Evolutionary conservation across 2,329 filamentous ascomycete species (phyloP), one percentile per base, ranked within the genome.

Genomic region (Venturia oleaginea): DNA sequence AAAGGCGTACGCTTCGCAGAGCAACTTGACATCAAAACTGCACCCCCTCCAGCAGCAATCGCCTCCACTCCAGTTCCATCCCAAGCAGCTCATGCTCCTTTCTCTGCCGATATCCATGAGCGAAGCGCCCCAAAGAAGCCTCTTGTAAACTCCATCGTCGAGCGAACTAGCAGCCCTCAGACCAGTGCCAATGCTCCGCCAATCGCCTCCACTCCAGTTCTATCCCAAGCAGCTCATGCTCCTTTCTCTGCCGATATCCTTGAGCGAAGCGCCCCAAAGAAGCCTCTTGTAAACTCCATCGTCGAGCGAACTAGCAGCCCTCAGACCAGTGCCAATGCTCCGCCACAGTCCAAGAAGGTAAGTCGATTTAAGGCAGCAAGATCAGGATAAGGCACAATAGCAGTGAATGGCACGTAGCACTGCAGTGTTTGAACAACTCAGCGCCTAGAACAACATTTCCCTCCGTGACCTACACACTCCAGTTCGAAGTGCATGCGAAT

Each of bases 1-100:
- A 96, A 94, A 77, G 87, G 84, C 19, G 92, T 96, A 32, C 85
- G 88, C n/a, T 96, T 96, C 75, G 87, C 91, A 2, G 78, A 86
- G 40, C 80, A 81, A 6, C 78, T 96, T 40, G 90, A 94, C 69
- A 86, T 95, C 67, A 87, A 89, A 37, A 79, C 77, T 59, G 73
- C 76, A 27, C 68, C 77, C 40, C 67, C 69, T 48, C 67, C 60
- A 32, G 59, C 74, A 74, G 2, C 76, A 74, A 59, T 71, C 62
- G 55, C 67, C 46, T 30, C 65, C 19, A 17, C 75, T 59, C 68
- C 72, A 42, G 70, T 75, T 59, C 68, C 69, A 69, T 70, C 71
- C 68, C 67, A 68, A 65, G 68, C 67, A 65, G 75, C 64, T 69
- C 62, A 27, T 22, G 37, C 51, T 43, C 63, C 63, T n/a, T 42